Evolutionary conservation across 2,329 filamentous ascomycete genomes (phyloP), one percentile per base, ranked within the genome.

Genomic region (Calonectria hawksworthii): DNA sequence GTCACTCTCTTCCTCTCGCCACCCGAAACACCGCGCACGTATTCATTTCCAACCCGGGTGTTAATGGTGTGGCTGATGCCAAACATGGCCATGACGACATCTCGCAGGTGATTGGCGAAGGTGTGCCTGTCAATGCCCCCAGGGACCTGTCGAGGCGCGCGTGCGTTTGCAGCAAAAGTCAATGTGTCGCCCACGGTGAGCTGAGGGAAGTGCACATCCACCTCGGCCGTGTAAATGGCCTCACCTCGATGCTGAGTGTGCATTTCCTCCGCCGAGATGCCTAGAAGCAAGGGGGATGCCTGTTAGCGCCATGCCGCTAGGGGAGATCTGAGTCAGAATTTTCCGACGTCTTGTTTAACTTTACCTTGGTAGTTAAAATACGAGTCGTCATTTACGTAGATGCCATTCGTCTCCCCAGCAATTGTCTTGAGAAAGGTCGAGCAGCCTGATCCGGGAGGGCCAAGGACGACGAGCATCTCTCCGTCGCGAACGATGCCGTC

Each of bases 361-460:
- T 71, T 83, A 87, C 92, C 93, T 83, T 96, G 93, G 82, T 96
- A 97, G 85, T 97, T 96, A 80, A 97, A 91, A 75, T 94, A 91
- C 0, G 93, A 92, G 34, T 88, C 86, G 7, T 93, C 86, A 65
- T 94, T 93, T 14, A 96, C 87, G 78, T 90, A 91, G 74, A 96
- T 92, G 38, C 95, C 95, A 77, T 94, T 93, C 1, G 93, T 95
- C 85, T 96, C 94, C 70, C 95, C 94, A 2, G 94, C 91, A 75
- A 97, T 91, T 0, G 94, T 94, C 86, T 96, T 96, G 69, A 97
- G 87, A 78, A 96, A 92, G 1, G 95, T 97, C 16, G 94, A 94
- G 82, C 95, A 98, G 56, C 93, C 93, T 10, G 89, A 88, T 21
- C 90, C 90, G 13, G 93, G 93, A 63, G 93, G 93, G 3, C 93